A percentile compares a stretch with the other conserved stretches of the same genome.
These are phyloP conservation scores for Cutaneotrichosporon arboriforme DNA, from an alignment of 1,284 basidiomycete genomes.

Conservation along the genomic window DNA sequence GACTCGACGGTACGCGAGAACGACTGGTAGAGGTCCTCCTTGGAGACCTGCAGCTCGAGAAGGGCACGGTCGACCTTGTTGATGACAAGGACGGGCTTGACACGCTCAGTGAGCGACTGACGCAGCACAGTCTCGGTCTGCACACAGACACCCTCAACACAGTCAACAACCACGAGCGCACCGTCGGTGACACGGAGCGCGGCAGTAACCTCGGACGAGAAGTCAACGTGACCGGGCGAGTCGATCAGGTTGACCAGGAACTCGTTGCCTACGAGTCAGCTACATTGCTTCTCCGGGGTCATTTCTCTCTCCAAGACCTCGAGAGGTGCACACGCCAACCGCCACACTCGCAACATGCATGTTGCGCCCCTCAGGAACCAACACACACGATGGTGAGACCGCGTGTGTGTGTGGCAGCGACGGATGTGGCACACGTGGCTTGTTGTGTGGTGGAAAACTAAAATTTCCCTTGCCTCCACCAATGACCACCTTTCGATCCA, in stretches of 20 bases:
- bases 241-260: slow-evolving; percentile 99
- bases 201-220: slow-evolving; percentile 99
- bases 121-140: slow-evolving; percentile 99
- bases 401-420: background rate
- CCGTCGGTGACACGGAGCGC: slow-evolving; percentile 99
- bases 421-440: background rate
- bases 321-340: no score
- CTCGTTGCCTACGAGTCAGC: slow-evolving; percentile 63
- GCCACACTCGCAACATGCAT: no score
- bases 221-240: slow-evolving; percentile 99
- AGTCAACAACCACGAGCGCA: slow-evolving; percentile 98
- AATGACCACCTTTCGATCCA: background rate
- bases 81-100: slow-evolving; percentile 99
- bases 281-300: no score
- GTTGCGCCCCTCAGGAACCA: no score
- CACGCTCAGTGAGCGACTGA: slow-evolving; percentile 95
- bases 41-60: slow-evolving; percentile 94
- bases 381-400: background rate
- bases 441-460: background rate
- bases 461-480: background rate
- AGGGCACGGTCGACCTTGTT: slow-evolving; percentile 99
- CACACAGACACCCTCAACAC: slow-evolving; percentile 99
- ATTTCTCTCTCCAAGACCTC: background rate
- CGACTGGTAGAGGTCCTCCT: slow-evolving; percentile 96
- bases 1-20: slow-evolving; percentile 97